phyloP scores from a whole-genome alignment of 2,329 filamentous ascomycete genomes.

The Diaporthe vaccinii region DNA sequence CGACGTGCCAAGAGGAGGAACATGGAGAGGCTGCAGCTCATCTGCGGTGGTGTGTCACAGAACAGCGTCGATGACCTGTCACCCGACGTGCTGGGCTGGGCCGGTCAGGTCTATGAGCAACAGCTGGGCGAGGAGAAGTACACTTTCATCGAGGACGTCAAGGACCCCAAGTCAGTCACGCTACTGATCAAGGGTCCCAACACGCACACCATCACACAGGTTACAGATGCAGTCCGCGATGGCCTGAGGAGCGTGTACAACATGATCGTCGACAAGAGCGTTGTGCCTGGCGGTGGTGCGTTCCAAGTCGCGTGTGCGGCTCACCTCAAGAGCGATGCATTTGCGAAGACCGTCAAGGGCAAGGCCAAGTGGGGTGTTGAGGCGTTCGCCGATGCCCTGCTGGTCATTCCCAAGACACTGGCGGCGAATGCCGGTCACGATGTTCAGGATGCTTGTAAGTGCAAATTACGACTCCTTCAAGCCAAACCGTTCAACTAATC shows the following conservation, averaged over 20 bases:
- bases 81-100: conserved; percentile 93
- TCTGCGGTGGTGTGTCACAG: conserved; percentile 91
- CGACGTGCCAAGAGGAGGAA: conserved; percentile 97
- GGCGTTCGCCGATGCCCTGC: conserved; percentile 93
- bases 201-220: conserved; percentile 94
- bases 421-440: conserved; percentile 97
- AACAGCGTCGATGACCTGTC: conserved; percentile 96
- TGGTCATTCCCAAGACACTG: conserved; percentile 97
- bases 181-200: conserved; percentile 98
- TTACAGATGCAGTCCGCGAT: conserved; percentile 95
- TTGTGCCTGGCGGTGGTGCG: conserved; percentile 93
- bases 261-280: conserved; percentile 98
- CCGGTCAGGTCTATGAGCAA: conserved; percentile 96
- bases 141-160: conserved; percentile 98
- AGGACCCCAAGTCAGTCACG: conserved; percentile 98
- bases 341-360: conserved; percentile 92
- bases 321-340: conserved; percentile 88
- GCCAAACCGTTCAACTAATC: conserved; percentile 35
- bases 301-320: conserved; percentile 95
- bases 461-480: background rate
- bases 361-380: conserved; percentile 97
- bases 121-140: conserved; percentile 98
- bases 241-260: conserved; percentile 98
- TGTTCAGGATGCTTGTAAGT: conserved; percentile 92
- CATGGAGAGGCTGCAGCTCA: conserved; percentile 97